These are phyloP conservation scores for Alloascoidea africana DNA, from an alignment of 805 yeast species.

Conservation along the genomic window DNA sequence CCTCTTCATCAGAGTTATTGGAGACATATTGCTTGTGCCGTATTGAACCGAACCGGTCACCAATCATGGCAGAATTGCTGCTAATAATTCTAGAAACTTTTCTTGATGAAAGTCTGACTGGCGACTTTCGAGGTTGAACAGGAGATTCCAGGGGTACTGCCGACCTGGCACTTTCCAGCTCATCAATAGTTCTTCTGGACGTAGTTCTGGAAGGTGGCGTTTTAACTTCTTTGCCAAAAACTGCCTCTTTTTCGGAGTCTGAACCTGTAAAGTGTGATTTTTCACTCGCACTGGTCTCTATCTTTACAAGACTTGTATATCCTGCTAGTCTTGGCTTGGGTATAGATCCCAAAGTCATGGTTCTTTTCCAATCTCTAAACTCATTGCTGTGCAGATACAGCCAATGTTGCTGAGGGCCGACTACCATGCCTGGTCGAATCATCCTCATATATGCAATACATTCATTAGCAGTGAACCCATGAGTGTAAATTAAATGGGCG, in stretches of 20 bases:
- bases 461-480: conserved; percentile 94
- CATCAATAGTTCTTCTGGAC: conserved; percentile 56
- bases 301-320: conserved; percentile 17
- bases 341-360: conserved; percentile 63
- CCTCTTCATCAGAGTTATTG: conserved; percentile 9
- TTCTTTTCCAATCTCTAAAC: conserved; percentile 90
- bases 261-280: conserved; percentile 8
- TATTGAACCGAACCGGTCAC: neutral
- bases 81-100: conserved; percentile 7
- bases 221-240: too few species aligned
- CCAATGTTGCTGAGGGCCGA: conserved; percentile 99
- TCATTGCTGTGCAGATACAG: conserved; percentile 89
- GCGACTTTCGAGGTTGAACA: conserved; percentile 80
- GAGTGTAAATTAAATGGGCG: conserved; percentile 89
- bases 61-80: neutral
- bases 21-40: conserved; percentile 5
- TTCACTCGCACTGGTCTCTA: conserved; percentile 6
- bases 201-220: conserved; percentile 70
- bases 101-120: conserved; percentile 12
- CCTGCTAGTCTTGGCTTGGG: conserved; percentile 30
- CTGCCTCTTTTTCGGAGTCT: conserved; percentile 2
- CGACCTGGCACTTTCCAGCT: conserved; percentile 46
- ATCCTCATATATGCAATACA: conserved; percentile 94
- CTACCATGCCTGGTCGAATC: conserved; percentile 99
- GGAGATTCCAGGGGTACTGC: conserved; percentile 91